Evolutionary conservation across 192 early-diverging fungal genomes (phyloP), one percentile per base, ranked within the genome.

Genomic region (Mortierella claussenii): DNA sequence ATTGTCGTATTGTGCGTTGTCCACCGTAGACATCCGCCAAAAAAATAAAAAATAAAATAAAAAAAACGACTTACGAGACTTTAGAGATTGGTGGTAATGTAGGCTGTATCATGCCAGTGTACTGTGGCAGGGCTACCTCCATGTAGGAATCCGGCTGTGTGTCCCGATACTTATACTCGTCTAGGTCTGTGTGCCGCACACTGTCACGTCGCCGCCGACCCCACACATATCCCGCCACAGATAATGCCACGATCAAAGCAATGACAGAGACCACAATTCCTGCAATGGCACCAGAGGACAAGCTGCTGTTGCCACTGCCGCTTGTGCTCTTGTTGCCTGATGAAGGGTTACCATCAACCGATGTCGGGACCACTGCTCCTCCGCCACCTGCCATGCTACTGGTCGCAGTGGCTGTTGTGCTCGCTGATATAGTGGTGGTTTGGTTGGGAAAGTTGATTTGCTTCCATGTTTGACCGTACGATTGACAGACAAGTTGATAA

Each of bases 261-360:
- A 76, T 56, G 11, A 59, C 59, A 1, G 73, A 76, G 6, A 76
- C 73, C 1, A 67, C 51, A 56, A 75, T 75, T 24, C 70, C 70
- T 3, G 70, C 70, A 15, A 75, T 33, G 20, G 70, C 70, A 0
- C 70, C 70, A 2, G 49, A 55, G 21, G 70, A 75, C 24, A 75
- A 60, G 18, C 46, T 32, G 33, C 10, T 34, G 12, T 51, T 42
- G 12, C 7, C 37, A 40, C 23, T 28, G 13, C 31, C 36, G 0
- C n/a, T 3, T 21, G 32, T 9, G 21, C 17, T 54, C 10, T 2
- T 18, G 28, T 44, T 30, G 40, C 48, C 52, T 8, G 37, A 44
- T 23, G 55, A n/a, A 23, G 6, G 2, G 32, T 13, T 20, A 10
- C 10, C 15, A 13, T 40, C 37, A 13, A 40, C 13, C 13, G 34